Base-by-base conservation (phyloP, 208 protist genomes). In the Endotrypanum monterogeii region DNA sequence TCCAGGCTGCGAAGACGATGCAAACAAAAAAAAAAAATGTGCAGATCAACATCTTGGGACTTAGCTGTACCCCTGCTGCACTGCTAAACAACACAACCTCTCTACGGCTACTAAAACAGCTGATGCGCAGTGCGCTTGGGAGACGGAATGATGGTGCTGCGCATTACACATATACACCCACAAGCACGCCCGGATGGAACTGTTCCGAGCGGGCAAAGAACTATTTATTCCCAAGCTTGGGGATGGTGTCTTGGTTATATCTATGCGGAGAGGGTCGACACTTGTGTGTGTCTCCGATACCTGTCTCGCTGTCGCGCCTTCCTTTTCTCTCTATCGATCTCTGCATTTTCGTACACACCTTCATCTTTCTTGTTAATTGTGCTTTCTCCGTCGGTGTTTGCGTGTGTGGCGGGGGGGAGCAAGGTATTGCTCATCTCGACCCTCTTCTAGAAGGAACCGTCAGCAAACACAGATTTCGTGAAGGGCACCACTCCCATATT, bases 311-410 rank as follows among this genome's bases (percentile, higher is more conserved):
- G 30, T 41, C 44, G 5, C 12, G 5, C n/a, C 32, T 23, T 18
- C 14, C 37, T 16, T 44, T 39, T 44, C 20, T 44, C 60, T 28
- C 8, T 25, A 44, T 30, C 12, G 7, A 20, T 48, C 37, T 23
- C 20, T 48, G 44, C 28, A 11, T 75, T 23, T 30, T 57, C 8
- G 12, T 16, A 20, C 55, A 16, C 12, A 3, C 32, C 16, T 68
- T 1, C 25, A 51, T 63, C 46, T 73, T 72, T 57, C 32, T 72
- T 61, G 50, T 44, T 14, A 37, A 58, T 6, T 56, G 20, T 54
- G 30, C 8, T 61, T 55, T 25, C 20, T 51, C 51, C 41, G 61
- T 52, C n/a, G 44, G 39, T 39, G 58, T 63, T 28, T 48, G 28
- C n/a, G n/a, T 18, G 30, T 65, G 60, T 30, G 41, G 0, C 14